Evolutionary conservation across 805 yeast genomes (phyloP), one percentile per base, ranked within the genome.

Genomic region (Sugiyamaella qingdaonensis): DNA sequence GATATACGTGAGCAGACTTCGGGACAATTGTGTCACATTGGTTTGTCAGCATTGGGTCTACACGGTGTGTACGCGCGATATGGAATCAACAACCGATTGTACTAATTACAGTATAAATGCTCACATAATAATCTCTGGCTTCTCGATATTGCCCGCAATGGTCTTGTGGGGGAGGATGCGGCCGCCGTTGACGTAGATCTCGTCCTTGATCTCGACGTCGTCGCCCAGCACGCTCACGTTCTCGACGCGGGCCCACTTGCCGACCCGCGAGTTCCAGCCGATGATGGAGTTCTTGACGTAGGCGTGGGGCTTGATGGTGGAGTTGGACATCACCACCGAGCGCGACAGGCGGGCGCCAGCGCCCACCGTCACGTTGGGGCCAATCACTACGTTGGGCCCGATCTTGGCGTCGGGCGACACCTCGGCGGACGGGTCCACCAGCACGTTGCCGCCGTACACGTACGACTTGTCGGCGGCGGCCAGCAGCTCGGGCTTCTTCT

Each of bases 311-410:
- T 88, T 89, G 72, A 94, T 86, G 68, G 81, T 80, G 54, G 97
- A 90, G 80, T 91, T 87, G 70, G 86, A 82, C 73, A 94, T 80
- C 64, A 94, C 82, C 53, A 95, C 98, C 46, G 96, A 86, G 78
- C 97, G 86, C 72, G 90, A 89, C 71, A 94, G 86, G 81, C 99
- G 90, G 63, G 94, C 99, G 82, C 99, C 99, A 70, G 89, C 96
- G 67, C 98, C 99, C 67, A 94, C 82, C 64, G 83, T 81, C 61
- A 88, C 96, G 71, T 91, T 88, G 68, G 98, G 98, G 69, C 99
- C 99, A 69, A 94, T 88, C 57, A 88, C 92, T 57, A 94, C 99
- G 69, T 90, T 88, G 64, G 99, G 99, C 71, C 99, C 99, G 68
- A 94, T 89, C 77, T 91, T 88, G 68, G 97, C 95, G 61, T 81